These are phyloP conservation scores for Schoenoplectus triqueter DNA, from an alignment of 202 grass and related monocot species.

Conservation along the genomic window DNA sequence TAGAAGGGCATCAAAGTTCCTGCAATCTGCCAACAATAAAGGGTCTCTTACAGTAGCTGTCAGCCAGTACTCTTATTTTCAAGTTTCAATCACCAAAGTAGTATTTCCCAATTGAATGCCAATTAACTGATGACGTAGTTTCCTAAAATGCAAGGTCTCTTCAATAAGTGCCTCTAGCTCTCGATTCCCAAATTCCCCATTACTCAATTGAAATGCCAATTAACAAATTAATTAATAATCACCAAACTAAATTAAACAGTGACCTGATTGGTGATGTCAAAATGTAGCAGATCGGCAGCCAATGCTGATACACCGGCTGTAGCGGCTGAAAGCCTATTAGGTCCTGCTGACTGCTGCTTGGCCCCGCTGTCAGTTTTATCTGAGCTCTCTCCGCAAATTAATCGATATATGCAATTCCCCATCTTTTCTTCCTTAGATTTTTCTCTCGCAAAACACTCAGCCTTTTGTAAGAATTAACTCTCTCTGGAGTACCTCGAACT, in stretches of 20 bases:
- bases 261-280: slow-evolving; percentile 69
- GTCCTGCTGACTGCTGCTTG: slow-evolving; percentile 8
- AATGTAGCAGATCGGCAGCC: slow-evolving; percentile 66
- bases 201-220: background rate
- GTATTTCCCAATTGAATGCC: slow-evolving; percentile 23
- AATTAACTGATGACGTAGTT: background rate
- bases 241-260: background rate
- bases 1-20: background rate
- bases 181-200: background rate
- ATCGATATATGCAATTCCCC: slow-evolving; percentile 79
- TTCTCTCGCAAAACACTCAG: background rate
- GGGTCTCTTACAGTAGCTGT: background rate
- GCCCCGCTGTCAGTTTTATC: background rate
- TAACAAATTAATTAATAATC: background rate
- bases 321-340: slow-evolving; percentile 23
- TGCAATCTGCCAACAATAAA: background rate
- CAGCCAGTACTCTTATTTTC: background rate
- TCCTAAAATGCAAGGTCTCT: background rate
- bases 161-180: background rate
- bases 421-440: slow-evolving; percentile 39
- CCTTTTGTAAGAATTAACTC: background rate
- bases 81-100: slow-evolving; percentile 14
- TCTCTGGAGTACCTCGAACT: background rate
- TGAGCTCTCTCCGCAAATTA: slow-evolving; percentile 59
- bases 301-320: slow-evolving; percentile 59